Base-by-base conservation (phyloP, 805 yeast genomes). In the Starmerella bacillaris region DNA sequence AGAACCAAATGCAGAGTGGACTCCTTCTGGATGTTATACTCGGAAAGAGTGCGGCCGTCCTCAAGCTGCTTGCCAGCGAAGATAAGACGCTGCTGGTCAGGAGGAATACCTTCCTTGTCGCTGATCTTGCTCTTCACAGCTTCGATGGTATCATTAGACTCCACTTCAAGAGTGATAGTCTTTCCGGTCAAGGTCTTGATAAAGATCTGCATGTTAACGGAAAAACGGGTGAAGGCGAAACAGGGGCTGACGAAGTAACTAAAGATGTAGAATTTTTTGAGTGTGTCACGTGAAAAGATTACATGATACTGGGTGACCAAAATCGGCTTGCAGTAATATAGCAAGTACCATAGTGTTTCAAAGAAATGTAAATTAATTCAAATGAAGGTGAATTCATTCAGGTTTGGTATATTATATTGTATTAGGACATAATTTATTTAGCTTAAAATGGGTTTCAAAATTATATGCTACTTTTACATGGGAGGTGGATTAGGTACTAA, bases 11-110 rank as follows among this genome's bases (percentile, higher is more conserved):
- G 95, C 46, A 86, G 67, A 50, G 98, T 86, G 46, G 98, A 86
- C 73, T 86, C 98, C 78, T 86, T 86, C 71, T 86, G 96, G 70
- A 86, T 89, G 83, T 86, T 86, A 92, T 89, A 89, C 73, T 86
- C 96, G 52, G 94, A 78, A 56, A 86, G 72, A 52, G 96, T 89
- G 74, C 96, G 82, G 62, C 95, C 95, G 59, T 86, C 95, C 72
- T 86, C 95, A 60, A 86, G 79, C 71, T 86, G 98, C 75, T 86
- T 86, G 72, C 98, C 98, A 61, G 96, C 96, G 61, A 89, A 86
- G 74, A 86, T 86, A 60, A 89, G 78, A 72, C 98, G 82, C 72
- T 86, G 96, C 67, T 86, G 96, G 68, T 86, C 95, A 59, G 96
- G 95, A 65, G 96, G 96, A 54, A 86, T 86, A 63, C 95, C 95